phyloP scores from a whole-genome alignment of 2,329 filamentous ascomycete species.

The Trichoderma cornu-damae region DNA sequence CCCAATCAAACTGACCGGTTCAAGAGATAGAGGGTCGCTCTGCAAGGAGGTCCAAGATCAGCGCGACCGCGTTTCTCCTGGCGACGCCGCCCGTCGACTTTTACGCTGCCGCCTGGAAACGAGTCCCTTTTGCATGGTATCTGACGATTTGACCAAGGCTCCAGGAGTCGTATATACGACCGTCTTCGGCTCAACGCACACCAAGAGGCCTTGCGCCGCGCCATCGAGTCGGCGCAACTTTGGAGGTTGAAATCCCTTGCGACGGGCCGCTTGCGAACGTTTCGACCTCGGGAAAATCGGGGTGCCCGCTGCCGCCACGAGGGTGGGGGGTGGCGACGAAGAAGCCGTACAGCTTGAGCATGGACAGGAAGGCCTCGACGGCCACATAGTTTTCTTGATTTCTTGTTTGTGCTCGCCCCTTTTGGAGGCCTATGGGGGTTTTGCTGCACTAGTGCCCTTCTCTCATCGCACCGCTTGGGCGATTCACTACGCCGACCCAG shows the following conservation, averaged over 20 bases:
- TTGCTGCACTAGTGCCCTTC: not conserved
- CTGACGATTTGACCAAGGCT: not conserved
- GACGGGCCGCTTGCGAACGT: constrained; percentile 4
- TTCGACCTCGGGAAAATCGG: constrained; percentile 11
- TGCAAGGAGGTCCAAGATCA: constrained; percentile 18
- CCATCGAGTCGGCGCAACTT: constrained; percentile 9
- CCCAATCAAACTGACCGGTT: constrained; percentile 19
- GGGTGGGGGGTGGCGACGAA: not conserved
- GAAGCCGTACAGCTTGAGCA: constrained; percentile 16
- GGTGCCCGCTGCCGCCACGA: not conserved
- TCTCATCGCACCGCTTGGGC: not conserved
- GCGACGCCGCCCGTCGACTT: not conserved
- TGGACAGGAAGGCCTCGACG: constrained; percentile 21
- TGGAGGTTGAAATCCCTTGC: not conserved
- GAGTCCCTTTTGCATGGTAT: not conserved
- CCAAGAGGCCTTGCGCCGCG: constrained; percentile 3
- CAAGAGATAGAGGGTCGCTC: constrained; percentile 11
- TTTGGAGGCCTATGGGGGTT: not conserved
- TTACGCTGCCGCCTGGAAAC: not conserved
- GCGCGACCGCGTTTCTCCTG: constrained; percentile 23
- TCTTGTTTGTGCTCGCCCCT: not conserved
- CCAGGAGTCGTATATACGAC: not conserved
- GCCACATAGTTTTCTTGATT: not conserved
- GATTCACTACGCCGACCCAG: constrained; percentile 20
- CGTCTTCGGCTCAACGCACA: not conserved